These are phyloP conservation scores for Alternaria panax DNA, from an alignment of 2,329 filamentous ascomycete genomes.

Conservation along the genomic window DNA sequence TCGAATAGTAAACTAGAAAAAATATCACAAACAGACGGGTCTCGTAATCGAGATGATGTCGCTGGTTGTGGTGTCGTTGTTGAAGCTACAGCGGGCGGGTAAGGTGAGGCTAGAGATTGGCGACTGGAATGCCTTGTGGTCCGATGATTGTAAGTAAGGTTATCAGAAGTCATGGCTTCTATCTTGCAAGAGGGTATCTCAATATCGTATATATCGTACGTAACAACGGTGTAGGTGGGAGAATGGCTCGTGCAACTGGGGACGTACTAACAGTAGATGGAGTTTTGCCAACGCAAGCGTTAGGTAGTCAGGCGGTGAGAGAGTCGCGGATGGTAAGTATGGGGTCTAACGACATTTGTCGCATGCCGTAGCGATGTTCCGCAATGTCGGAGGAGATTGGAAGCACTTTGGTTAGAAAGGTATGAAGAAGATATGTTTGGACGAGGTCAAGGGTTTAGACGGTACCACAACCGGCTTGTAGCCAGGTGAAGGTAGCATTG, in stretches of 20 bases:
- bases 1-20: conserved; percentile 17
- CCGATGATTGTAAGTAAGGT: conserved; percentile 3
- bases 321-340: neutral
- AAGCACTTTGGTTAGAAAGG: neutral
- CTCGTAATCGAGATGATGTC: neutral
- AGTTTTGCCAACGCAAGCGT: neutral
- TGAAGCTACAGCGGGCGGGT: neutral
- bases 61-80: neutral
- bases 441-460: too few relatives aligned
- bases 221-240: conserved; percentile 3
- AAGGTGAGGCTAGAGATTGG: neutral
- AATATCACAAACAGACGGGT: conserved; percentile 1
- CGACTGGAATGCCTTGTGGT: neutral
- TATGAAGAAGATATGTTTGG: too few relatives aligned
- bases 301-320: conserved; percentile 6
- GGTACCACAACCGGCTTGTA: too few relatives aligned
- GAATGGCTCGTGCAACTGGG: neutral
- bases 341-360: too few relatives aligned
- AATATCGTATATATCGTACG: conserved; percentile 1
- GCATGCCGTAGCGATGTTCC: neutral
- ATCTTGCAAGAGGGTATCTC: neutral
- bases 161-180: conserved; percentile 5
- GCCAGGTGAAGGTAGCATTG: neutral
- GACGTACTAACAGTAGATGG: conserved; percentile 2
- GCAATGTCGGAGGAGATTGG: neutral